Evolutionary conservation across 1,284 basidiomycete species (phyloP), one percentile per base, ranked within the genome.

Genomic region (Sanghuangporus weigelae): DNA sequence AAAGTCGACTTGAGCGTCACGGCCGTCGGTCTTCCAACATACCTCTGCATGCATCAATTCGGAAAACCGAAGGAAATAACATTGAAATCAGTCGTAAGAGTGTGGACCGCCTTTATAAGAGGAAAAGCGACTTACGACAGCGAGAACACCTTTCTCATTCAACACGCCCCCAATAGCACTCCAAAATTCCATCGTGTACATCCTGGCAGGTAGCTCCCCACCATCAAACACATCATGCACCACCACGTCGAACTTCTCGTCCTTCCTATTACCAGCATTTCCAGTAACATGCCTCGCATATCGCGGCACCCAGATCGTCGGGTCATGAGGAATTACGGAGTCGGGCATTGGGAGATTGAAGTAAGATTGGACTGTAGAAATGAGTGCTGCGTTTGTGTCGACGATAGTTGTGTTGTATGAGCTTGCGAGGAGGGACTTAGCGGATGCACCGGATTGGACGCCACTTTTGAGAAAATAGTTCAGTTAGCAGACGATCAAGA

Each of bases 171-270:
- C 21, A 7, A 59, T 16, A 2, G 57, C 50, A 19, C 23, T 23
- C 62, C 62, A 63, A 19, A 63, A 42, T 39, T 63, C 62, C 57
- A 63, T 55, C 10, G 57, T 60, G 57, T 44, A 59, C 3, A 40
- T 19, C 19, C 48, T 26, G 4, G 58, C 50, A 8, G 58, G 48
- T 16, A 63, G 36, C 31, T 63, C 62, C 39, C 62, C 58, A 6
- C 57, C 62, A 10, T 54, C 48, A 46, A 54, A 51, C 6, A 63
- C 31, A 49, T 63, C 58, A 36, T 59, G 62, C 23, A 60, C 57
- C 8, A 63, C 48, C n/a, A 63, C 57, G 48, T 63, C 62, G 26
- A 54, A 55, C n/a, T 53, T 48, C 1, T 39, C 42, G 7, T 46
- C 44, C 5, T 26, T 40, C 39, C 39, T 36, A 21, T 10, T 8